Evolutionary conservation across 2,329 filamentous ascomycete species (phyloP).

Genomic region (Myriosclerotinia curreyana): DNA sequence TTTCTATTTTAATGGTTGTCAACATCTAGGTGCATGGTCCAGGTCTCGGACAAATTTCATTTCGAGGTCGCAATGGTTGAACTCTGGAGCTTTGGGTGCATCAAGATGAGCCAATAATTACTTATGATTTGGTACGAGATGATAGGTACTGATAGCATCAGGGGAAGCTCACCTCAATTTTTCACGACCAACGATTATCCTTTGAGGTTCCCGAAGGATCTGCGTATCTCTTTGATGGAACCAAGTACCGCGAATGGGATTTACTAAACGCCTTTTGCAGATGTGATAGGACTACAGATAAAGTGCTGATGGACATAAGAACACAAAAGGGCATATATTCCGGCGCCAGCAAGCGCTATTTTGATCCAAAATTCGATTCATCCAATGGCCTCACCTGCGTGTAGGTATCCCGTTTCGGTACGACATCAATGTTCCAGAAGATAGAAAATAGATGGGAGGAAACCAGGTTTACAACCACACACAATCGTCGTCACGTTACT

Average conservation of each 20-base stretch:
- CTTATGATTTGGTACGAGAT: background rate
- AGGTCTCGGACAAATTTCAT: conserved; percentile 6
- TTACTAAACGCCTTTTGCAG: conserved; percentile 24
- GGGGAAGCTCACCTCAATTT: conserved; percentile 5
- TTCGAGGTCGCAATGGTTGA: background rate
- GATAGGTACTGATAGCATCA: conserved; percentile 2
- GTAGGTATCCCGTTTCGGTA: background rate
- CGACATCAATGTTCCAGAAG: conserved; percentile 9
- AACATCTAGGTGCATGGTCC: conserved; percentile 1
- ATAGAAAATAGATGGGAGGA: background rate
- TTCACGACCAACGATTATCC: conserved; percentile 14
- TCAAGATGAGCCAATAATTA: background rate
- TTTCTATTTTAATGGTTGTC: conserved; percentile 8
- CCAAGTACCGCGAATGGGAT: conserved; percentile 30
- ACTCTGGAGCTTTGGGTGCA: background rate
- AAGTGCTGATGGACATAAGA: background rate
- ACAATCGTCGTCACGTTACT: conserved; percentile 37
- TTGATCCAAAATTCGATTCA: conserved; percentile 2
- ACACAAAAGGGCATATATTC: background rate
- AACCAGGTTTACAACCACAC: conserved; percentile 31
- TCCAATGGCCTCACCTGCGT: conserved; percentile 1
- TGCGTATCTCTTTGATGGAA: conserved; percentile 2
- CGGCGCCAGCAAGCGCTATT: background rate
- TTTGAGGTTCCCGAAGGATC: conserved; percentile 17
- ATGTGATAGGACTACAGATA: conserved; percentile 29